phyloP scores from a whole-genome alignment of 306 rosid genomes.

The Corylus americana region DNA sequence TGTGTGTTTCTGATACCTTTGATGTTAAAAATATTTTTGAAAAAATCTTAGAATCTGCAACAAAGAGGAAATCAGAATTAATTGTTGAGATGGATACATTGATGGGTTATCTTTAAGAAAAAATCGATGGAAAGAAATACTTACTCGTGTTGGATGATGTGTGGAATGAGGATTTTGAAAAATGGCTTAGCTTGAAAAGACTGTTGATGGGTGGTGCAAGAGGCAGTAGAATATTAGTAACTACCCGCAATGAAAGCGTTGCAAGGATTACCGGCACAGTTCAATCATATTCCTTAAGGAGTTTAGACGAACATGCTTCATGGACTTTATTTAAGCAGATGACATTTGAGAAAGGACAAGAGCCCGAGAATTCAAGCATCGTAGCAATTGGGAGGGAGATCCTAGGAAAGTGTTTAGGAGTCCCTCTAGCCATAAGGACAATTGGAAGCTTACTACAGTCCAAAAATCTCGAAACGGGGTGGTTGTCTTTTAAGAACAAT shows the following conservation, averaged over 20 bases:
- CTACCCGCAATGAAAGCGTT: constrained; percentile 5
- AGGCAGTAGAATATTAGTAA: constrained; percentile 16
- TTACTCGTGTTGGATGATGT: constrained; percentile 15
- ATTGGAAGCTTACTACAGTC: constrained; percentile 16
- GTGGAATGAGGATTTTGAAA: not conserved
- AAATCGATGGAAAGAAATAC: not conserved
- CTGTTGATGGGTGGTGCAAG: not conserved
- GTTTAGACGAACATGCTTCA: not conserved
- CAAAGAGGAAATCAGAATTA: too few relatives aligned
- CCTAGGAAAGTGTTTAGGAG: not conserved
- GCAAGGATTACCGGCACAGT: not conserved
- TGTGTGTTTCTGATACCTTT: not conserved
- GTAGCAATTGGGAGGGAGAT: not conserved
- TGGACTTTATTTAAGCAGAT: constrained; percentile 5
- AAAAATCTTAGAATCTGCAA: not conserved
- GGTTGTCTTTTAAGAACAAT: not conserved
- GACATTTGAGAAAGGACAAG: constrained; percentile 18
- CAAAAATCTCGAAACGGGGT: not conserved
- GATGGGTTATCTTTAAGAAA: not conserved
- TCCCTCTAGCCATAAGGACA: constrained; percentile 19
- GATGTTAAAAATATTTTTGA: not conserved
- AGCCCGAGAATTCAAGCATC: not conserved
- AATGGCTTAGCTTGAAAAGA: not conserved
- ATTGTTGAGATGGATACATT: not conserved
- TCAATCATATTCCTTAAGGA: not conserved